Base-by-base conservation (phyloP, 768 basidiomycete species). In the Clathrus columnatus region DNA sequence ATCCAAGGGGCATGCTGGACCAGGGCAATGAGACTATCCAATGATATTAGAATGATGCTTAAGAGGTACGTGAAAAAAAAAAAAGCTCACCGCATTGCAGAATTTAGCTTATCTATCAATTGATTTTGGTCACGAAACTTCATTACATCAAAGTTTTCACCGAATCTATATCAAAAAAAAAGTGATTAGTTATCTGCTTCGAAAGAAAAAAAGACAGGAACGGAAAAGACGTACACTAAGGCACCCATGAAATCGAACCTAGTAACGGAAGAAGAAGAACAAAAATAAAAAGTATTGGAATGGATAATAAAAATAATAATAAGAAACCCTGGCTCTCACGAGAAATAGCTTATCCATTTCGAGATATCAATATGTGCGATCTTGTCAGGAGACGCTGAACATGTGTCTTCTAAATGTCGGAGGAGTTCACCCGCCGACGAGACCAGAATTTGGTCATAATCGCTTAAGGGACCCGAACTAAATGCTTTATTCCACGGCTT, bases 91-190 rank as follows among this genome's bases (percentile, higher is more conserved):
- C 52, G 42, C 24, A 27, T 28, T 21, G 20, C 72, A 20, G 66
- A 69, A 60, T 75, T 72, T 75, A 64, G 24, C 72, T 68, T 73
- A 72, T 75, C 7, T 74, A 66, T 23, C 72, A 70, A 32, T 70
- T 68, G 49, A 67, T 67, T 61, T 80, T 78, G 18, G 26, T 43
- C 5, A 72, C 72, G 55, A 36, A 28, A 27, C 27, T 66, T 66
- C 66, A 72, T 65, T 51, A 71, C 64, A 46, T 73, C 69, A 29
- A 70, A 72, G 6, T 68, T 67, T 7, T 69, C 69, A 5, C 70
- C 70, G 42, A 74, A 74, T 29, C 72, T 75, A 28, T 17, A 26
- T 8, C 7, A 11, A n/a, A 11, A n/a, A 14, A 36, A 36, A 36
- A 36, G n/a, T 36, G 36, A 36, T 3, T 36, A 11, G 11, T 36